Evolutionary conservation across 1,139 yeast species (phyloP).

Genomic region (Protomyces inouyei): DNA sequence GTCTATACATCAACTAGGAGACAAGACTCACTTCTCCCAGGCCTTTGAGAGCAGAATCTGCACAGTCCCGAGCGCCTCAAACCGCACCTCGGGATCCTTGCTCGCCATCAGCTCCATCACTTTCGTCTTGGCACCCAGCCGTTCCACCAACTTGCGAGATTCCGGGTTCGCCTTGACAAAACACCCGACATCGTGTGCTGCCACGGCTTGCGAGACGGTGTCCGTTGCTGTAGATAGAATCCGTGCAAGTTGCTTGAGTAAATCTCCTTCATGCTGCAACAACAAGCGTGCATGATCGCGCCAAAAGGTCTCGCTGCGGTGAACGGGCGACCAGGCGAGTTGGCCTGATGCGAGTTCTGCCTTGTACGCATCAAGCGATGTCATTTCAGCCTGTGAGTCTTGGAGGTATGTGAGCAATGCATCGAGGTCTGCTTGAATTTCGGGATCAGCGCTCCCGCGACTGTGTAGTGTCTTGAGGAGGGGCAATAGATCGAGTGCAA

Average conservation of each 20-base stretch:
- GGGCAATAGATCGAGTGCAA: constrained; percentile 72
- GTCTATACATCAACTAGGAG: neutral
- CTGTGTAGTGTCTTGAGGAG: constrained; percentile 65
- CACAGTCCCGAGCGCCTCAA: constrained; percentile 90
- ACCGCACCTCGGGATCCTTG: constrained; percentile 80
- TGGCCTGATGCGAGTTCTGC: constrained; percentile 75
- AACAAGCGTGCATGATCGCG: constrained; percentile 70
- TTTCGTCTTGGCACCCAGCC: constrained; percentile 59
- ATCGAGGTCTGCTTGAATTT: constrained; percentile 68
- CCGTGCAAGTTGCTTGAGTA: constrained; percentile 54
- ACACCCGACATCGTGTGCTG: constrained; percentile 70
- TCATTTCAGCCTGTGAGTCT: constrained; percentile 68
- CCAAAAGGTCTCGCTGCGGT: constrained; percentile 84
- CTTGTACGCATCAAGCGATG: constrained; percentile 88
- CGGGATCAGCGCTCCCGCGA: constrained; percentile 94
- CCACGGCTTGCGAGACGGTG: constrained; percentile 46
- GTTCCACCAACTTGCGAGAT: constrained; percentile 46
- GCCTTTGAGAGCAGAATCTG: constrained; percentile 85
- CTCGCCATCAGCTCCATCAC: constrained; percentile 82
- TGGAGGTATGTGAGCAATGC: constrained; percentile 56
- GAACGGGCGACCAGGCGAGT: constrained; percentile 90
- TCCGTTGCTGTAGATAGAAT: constrained; percentile 38
- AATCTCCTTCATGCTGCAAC: constrained; percentile 65
- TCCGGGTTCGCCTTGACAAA: constrained; percentile 64
- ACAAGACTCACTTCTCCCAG: constrained; percentile 30